phyloP scores from a whole-genome alignment of 2,329 filamentous ascomycete genomes.

The Fusarium marasasianum region DNA sequence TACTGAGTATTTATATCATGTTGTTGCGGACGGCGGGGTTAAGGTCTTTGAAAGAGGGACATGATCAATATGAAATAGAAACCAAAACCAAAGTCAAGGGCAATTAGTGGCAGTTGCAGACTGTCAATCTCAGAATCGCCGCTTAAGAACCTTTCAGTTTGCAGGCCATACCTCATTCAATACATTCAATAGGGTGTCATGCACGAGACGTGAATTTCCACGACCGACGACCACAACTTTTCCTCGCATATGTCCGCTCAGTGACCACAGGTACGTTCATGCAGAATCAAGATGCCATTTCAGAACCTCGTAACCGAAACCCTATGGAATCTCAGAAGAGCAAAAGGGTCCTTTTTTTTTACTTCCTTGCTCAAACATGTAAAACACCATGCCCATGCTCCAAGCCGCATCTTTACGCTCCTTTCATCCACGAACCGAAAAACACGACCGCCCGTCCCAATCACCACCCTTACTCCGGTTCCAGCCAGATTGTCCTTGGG shows the following conservation, averaged over 20 bases:
- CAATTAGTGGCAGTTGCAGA: not conserved
- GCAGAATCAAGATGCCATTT: slow-evolving; percentile 50
- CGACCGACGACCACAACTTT: not conserved
- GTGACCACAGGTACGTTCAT: slow-evolving; percentile 29
- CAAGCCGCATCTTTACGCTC: slow-evolving; percentile 38
- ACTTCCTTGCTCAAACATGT: slow-evolving; percentile 48
- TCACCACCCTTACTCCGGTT: slow-evolving; percentile 27
- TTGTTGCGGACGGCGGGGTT: slow-evolving; percentile 80
- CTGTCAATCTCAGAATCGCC: not conserved
- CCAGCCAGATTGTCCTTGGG: slow-evolving; percentile 20
- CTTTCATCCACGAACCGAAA: slow-evolving; percentile 35
- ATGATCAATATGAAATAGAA: slow-evolving; percentile 21
- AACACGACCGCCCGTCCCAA: slow-evolving; percentile 27
- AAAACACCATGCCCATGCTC: slow-evolving; percentile 51
- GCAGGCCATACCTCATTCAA: not conserved
- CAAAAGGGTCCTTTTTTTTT: slow-evolving; percentile 39
- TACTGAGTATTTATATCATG: slow-evolving; percentile 82
- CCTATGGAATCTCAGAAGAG: slow-evolving; percentile 47
- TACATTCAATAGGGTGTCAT: not conserved
- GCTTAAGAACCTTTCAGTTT: not conserved
- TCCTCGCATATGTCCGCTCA: not conserved
- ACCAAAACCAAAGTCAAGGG: not conserved
- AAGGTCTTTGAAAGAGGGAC: slow-evolving; percentile 84
- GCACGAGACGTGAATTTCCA: slow-evolving; percentile 6
- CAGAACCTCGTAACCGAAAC: slow-evolving; percentile 47